Percentiles rank a stretch among this genome's conserved stretches.
These are phyloP conservation scores for Neoboletus subvelutipes DNA, from an alignment of 768 basidiomycete species.

Conservation along the genomic window DNA sequence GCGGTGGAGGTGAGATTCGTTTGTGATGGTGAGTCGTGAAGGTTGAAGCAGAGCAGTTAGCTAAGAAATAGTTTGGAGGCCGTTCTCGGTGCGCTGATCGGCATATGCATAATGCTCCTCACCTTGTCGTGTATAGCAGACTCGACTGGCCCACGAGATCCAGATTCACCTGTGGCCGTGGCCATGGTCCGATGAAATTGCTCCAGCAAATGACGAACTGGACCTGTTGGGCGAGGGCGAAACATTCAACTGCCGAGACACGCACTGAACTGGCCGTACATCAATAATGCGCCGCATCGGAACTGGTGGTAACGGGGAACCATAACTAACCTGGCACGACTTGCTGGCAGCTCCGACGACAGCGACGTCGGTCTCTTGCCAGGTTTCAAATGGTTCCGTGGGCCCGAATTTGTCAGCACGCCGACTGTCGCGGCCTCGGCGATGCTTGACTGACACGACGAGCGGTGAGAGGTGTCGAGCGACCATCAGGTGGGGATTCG, in stretches of 20 bases:
- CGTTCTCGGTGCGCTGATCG: slow-evolving; percentile 25
- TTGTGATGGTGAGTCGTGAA: slow-evolving; percentile 61
- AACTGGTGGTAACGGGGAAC: slow-evolving; percentile 11
- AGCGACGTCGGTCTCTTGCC: neutral
- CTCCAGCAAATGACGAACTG: slow-evolving; percentile 18
- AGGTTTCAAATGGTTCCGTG: neutral
- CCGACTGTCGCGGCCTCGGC: neutral
- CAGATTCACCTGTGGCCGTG: slow-evolving; percentile 24
- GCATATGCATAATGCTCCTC: slow-evolving; percentile 16
- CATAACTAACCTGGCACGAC: slow-evolving; percentile 9
- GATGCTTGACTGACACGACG: neutral
- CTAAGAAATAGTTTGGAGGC: slow-evolving; percentile 40
- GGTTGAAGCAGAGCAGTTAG: slow-evolving; percentile 62
- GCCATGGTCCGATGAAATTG: slow-evolving; percentile 30
- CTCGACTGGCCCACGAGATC: slow-evolving; percentile 51
- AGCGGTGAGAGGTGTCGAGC: neutral
- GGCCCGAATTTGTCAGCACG: slow-evolving; percentile 16
- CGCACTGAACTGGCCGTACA: slow-evolving; percentile 14
- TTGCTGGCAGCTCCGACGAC: neutral
- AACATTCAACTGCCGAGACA: slow-evolving; percentile 26
- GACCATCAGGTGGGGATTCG: slow-evolving; percentile 8
- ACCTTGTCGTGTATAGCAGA: slow-evolving; percentile 63
- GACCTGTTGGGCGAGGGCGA: slow-evolving; percentile 20
- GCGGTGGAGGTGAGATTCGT: slow-evolving; percentile 84
- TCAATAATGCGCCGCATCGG: slow-evolving; percentile 23